Evolutionary conservation across 2,329 filamentous ascomycete genomes (phyloP).

Genomic region (Neonectria faginata): DNA sequence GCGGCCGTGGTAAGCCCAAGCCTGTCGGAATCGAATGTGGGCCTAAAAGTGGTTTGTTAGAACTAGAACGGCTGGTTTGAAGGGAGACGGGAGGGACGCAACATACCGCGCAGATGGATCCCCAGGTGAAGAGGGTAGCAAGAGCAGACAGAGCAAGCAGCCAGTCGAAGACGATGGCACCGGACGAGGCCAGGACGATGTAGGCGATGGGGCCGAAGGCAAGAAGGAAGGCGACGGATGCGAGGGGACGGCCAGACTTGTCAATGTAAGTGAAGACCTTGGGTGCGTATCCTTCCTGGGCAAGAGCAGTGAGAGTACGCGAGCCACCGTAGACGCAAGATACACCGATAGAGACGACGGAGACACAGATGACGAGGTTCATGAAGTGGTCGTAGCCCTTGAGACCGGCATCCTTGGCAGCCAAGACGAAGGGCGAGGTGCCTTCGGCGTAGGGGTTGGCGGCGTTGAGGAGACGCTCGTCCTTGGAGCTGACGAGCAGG

Average conservation of each 20-base stretch:
- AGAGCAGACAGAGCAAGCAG: slow-evolving; percentile 73
- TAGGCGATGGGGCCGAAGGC: slow-evolving; percentile 61
- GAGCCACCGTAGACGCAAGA: slow-evolving; percentile 67
- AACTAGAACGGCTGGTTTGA: background rate
- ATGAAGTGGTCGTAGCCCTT: slow-evolving; percentile 62
- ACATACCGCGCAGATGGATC: slow-evolving; percentile 68
- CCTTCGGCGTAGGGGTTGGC: slow-evolving; percentile 46
- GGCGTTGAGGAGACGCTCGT: slow-evolving; percentile 56
- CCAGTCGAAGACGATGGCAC: slow-evolving; percentile 70
- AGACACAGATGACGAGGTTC: slow-evolving; percentile 66
- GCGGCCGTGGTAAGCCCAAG: slow-evolving; percentile 69
- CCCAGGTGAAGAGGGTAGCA: slow-evolving; percentile 74
- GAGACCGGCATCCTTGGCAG: slow-evolving; percentile 61
- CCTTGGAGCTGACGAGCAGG: slow-evolving; percentile 57
- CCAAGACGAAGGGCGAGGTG: slow-evolving; percentile 64
- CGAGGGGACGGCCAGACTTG: slow-evolving; percentile 62
- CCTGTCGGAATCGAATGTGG: slow-evolving; percentile 75
- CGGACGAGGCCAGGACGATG: slow-evolving; percentile 58
- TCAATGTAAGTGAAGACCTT: slow-evolving; percentile 66
- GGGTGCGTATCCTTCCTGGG: slow-evolving; percentile 67
- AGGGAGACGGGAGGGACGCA: background rate
- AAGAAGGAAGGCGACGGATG: slow-evolving; percentile 59
- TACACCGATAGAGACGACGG: slow-evolving; percentile 66
- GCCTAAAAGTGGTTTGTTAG: slow-evolving; percentile 16
- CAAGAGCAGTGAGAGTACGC: slow-evolving; percentile 66